Base-by-base conservation (phyloP, 208 protist species). In the Acanthamoeba quina region DNA sequence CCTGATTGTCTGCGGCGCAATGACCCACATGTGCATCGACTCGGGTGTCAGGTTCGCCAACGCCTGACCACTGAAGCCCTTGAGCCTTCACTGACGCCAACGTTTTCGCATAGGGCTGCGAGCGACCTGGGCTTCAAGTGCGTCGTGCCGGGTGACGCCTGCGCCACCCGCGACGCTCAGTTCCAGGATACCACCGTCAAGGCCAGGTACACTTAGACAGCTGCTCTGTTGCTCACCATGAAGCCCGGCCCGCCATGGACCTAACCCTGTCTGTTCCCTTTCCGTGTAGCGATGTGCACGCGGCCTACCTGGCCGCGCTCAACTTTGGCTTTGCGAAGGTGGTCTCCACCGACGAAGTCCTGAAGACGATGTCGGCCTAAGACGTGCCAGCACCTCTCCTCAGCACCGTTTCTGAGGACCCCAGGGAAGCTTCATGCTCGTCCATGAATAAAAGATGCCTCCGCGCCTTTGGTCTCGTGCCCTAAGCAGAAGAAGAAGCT, bases 11-110 rank as follows among this genome's bases (percentile, higher is more conserved):
- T 86, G 74, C 44, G 92, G 92, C 24, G 92, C 92, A 7, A 94
- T 94, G 92, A 94, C 58, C n/a, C 92, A 94, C 60, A 90, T 94
- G 92, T 94, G 91, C 37, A 74, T 94, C 34, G 92, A 94, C 44
- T 52, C 58, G 26, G 64, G 58, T n/a, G 76, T 91, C n/a, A 74
- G 89, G 68, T 74, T 6, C 26, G 83, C 31, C 2, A 1, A 10
- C 41, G 3, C 29, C 58, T 44, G 9, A 11, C 54, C n/a, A n/a
- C n/a, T n/a, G n/a, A n/a, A n/a, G n/a, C n/a, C n/a, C n/a, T 64
- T 31, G n/a, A 7, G 26, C 29, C 29, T 47, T 47, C 44, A 47
- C 44, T 47, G 0, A 47, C 44, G 44, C 10, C 44, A 47, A 11
- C 44, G 5, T 58, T 19, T 41, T 41, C 37, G 37, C 5, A 19